These are phyloP conservation scores for Venturia effusa DNA, from an alignment of 2,329 filamentous ascomycete species.

Conservation along the genomic window DNA sequence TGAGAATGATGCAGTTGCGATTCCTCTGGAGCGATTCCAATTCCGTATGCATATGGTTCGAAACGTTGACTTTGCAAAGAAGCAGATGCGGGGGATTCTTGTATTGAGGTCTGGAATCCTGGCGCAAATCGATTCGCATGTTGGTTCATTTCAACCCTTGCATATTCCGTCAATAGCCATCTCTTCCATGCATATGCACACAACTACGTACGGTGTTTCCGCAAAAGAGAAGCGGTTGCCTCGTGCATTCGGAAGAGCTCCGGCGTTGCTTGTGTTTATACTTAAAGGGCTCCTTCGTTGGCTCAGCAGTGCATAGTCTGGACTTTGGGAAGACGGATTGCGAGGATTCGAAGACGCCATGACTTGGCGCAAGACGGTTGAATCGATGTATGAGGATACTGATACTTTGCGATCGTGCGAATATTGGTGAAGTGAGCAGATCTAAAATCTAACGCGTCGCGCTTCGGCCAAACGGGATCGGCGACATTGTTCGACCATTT, in stretches of 20 bases:
- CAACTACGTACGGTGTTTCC: slow-evolving; percentile 5
- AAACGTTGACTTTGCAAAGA: neutral
- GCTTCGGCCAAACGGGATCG: neutral
- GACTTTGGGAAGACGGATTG: neutral
- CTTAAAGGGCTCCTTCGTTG: slow-evolving; percentile 7
- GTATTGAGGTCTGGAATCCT: neutral
- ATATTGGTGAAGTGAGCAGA: neutral
- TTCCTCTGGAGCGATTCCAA: neutral
- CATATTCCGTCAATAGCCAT: neutral
- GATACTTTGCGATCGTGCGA: neutral
- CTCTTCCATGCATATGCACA: neutral
- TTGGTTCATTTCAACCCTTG: slow-evolving; percentile 2
- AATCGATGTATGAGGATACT: neutral
- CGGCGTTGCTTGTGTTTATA: slow-evolving; percentile 6
- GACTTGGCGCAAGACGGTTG: neutral
- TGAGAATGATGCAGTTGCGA: neutral
- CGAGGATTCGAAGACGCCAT: neutral
- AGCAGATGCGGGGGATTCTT: neutral
- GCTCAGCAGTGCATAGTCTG: neutral
- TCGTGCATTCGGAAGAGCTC: neutral
- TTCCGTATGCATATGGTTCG: neutral
- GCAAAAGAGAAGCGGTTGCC: neutral
- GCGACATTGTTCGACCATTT: neutral
- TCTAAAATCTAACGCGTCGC: neutral
- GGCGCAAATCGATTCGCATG: neutral